Evolutionary conservation across 1,284 basidiomycete species (phyloP), one percentile per base, ranked within the genome.

Genomic region (Coniferiporia sulphurascens): DNA sequence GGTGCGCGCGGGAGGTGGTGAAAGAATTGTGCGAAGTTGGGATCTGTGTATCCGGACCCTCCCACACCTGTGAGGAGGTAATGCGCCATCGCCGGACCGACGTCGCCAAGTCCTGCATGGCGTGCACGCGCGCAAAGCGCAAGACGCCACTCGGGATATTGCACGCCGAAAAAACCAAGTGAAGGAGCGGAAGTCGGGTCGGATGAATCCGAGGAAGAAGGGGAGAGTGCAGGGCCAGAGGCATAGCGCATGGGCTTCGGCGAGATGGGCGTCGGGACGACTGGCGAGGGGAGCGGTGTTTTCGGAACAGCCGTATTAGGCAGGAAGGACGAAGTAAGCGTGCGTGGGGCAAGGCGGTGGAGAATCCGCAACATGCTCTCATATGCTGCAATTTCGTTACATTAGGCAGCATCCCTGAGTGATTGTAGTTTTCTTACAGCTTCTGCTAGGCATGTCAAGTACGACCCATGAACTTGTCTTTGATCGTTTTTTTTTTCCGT

Each of bases 121-220:
- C 79, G 78, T 0, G 84, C 84, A 49, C 76, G 75, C 45, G 73
- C 72, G 2, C 77, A 73, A 0, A 83, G 65, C 2, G 77, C 74
- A 1, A 73, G 66, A 0, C 85, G 76, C 85, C 85, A 87, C 64
- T 85, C 84, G 0, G 85, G 85, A 65, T 86, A 87, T 0, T 81
- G 80, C 2, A 83, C 69, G 0, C 74, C 72, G 27, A 59, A 55
- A 12, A 50, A 56, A 43, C 17, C 48, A 19, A 58, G 43, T 19
- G 21, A 22, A 21, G 21, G 51, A 41, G 52, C 44, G 12, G 53
- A 21, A 59, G 55, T 12, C 54, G 43, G 38, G 60, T 51, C 52
- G 49, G 58, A 38, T 51, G 57, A n/a, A 58, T 27, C 27, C 27
- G 27, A 41, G 3, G 38, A 41, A 8, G 38, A 12, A 41, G 63